Conservation (phyloP, 495 filamentous ascomycete species). For the Talaromyces ruber region DNA sequence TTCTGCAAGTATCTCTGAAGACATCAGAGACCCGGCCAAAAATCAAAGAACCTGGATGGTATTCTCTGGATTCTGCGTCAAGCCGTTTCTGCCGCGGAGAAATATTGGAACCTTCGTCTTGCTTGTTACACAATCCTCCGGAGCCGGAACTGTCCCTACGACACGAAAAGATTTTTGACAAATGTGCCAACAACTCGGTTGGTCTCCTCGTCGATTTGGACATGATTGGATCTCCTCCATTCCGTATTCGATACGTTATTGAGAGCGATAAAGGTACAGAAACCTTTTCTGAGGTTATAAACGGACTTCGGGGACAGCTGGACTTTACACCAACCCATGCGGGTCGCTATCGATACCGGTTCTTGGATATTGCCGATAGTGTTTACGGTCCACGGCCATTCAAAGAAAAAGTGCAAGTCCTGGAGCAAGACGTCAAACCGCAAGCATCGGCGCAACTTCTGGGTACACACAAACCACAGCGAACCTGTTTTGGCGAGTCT, state of each 20-base stretch:
- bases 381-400: conserved; percentile 54
- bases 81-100: conserved; percentile 80
- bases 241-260: conserved; percentile 64
- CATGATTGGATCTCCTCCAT: conserved; percentile 83
- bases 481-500: conserved; percentile 74
- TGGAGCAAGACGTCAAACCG: conserved; percentile 90
- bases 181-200: conserved; percentile 87
- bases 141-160: conserved; percentile 69
- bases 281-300: conserved; percentile 41
- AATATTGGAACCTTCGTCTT: conserved; percentile 84
- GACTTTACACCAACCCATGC: conserved; percentile 75
- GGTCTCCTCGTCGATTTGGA: conserved; percentile 82
- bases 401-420: conserved; percentile 43
- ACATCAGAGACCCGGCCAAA: conserved; percentile 25
- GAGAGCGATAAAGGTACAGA: conserved; percentile 49
- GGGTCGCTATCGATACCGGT: conserved; percentile 80
- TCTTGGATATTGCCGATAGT: conserved; percentile 67
- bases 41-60: conserved; percentile 75
- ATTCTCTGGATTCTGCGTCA: conserved; percentile 67
- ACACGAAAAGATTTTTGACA: conserved; percentile 77
- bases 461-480: conserved; percentile 39
- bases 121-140: conserved; percentile 80
- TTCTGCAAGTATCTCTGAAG: conserved; percentile 30
- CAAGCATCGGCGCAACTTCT: conserved; percentile 72
- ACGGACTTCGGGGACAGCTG: conserved; percentile 65